Evolutionary conservation across 768 basidiomycete genomes (phyloP).

Genomic region (Xanthoconium stramineum): DNA sequence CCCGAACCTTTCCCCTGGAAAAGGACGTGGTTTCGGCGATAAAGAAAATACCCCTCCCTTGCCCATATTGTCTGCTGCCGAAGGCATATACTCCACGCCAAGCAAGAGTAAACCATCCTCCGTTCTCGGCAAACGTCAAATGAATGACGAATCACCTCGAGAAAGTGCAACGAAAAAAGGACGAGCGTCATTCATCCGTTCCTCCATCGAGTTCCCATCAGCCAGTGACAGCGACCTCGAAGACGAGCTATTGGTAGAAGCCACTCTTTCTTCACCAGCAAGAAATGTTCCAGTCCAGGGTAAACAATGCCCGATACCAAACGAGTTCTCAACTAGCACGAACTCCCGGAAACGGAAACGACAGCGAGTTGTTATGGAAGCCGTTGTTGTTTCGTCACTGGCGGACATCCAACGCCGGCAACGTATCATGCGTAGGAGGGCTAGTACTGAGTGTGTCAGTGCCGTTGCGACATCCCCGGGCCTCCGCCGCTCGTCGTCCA

Average conservation of each 20-base stretch:
- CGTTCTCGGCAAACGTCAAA: constrained; percentile 45
- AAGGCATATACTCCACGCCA: constrained; percentile 43
- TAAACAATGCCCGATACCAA: neutral
- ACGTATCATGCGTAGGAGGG: constrained; percentile 18
- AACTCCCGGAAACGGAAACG: constrained; percentile 39
- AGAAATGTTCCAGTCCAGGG: constrained; percentile 5
- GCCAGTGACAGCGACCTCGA: constrained; percentile 27
- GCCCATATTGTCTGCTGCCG: constrained; percentile 37
- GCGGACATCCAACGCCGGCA: constrained; percentile 24
- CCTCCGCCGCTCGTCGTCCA: constrained; percentile 28
- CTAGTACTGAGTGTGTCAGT: constrained; percentile 14
- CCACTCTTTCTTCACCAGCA: constrained; percentile 19
- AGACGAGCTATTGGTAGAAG: constrained; percentile 29
- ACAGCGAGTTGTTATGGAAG: constrained; percentile 49
- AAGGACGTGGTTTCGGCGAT: constrained; percentile 37
- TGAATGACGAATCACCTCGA: constrained; percentile 35
- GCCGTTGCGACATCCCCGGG: constrained; percentile 1
- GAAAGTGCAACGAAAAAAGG: constrained; percentile 27
- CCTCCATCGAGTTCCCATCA: constrained; percentile 30
- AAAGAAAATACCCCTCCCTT: constrained; percentile 63
- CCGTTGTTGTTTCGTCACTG: constrained; percentile 46
- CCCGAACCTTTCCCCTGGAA: constrained; percentile 34
- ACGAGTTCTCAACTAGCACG: constrained; percentile 4
- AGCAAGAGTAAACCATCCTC: constrained; percentile 20
- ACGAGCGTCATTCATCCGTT: constrained; percentile 29